phyloP scores from a whole-genome alignment of 495 filamentous ascomycete species.

The Penicillium riverlandense region DNA sequence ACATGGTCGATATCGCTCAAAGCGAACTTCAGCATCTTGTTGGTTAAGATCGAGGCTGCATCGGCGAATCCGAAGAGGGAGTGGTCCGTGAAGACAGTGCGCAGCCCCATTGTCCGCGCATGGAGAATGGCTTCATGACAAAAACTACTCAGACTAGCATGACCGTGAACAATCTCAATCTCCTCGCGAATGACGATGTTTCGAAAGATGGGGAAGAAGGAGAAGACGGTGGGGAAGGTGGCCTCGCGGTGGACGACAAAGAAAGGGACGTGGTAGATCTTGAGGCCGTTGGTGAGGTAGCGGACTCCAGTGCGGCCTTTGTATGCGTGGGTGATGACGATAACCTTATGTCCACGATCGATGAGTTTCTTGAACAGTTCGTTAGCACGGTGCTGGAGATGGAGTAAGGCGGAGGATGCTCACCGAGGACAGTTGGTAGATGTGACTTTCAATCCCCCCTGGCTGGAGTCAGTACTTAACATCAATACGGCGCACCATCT shows the following conservation, averaged over 20 bases:
- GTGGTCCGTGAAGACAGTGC: constrained; percentile 96
- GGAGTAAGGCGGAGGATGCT: constrained; percentile 2
- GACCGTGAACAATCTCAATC: constrained; percentile 96
- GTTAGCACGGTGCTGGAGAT: not conserved
- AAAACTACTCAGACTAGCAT: constrained; percentile 83
- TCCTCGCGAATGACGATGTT: constrained; percentile 90
- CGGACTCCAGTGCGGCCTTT: constrained; percentile 85
- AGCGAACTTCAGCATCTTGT: constrained; percentile 93
- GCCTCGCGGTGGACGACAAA: constrained; percentile 89
- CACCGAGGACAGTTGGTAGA: constrained; percentile 86
- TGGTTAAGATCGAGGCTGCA: constrained; percentile 90
- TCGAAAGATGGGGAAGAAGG: constrained; percentile 93
- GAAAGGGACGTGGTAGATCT: constrained; percentile 96
- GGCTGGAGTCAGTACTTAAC: constrained; percentile 1
- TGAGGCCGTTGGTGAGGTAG: constrained; percentile 95
- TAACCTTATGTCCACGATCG: constrained; percentile 95
- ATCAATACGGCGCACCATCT: not conserved
- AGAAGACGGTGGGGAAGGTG: constrained; percentile 97
- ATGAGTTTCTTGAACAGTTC: constrained; percentile 61
- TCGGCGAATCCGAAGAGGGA: constrained; percentile 98
- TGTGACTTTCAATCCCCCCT: constrained; percentile 94
- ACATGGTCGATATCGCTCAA: constrained; percentile 97
- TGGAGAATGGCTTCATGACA: constrained; percentile 95
- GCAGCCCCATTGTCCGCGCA: constrained; percentile 89
- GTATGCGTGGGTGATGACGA: constrained; percentile 97